Evolutionary conservation across 208 protist species (phyloP).

Genomic region (Naegleria fowleri): DNA sequence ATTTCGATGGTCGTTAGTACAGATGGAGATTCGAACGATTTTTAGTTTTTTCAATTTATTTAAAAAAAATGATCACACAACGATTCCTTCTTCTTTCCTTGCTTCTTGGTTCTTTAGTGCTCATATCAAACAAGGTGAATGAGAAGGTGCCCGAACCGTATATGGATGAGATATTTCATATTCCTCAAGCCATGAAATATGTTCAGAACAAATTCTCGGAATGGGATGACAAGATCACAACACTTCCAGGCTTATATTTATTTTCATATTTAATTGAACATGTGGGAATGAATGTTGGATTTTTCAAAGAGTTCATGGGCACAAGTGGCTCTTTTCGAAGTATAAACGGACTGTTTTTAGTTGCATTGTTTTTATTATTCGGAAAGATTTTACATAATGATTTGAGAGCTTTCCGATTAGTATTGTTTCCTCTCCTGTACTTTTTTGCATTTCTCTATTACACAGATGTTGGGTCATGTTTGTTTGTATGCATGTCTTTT

Average conservation of each 20-base stretch:
- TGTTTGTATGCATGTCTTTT: slow-evolving; percentile 28
- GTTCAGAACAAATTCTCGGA: slow-evolving; percentile 13
- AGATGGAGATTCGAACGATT: no score
- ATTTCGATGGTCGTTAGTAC: no score
- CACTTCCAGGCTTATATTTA: slow-evolving; percentile 42
- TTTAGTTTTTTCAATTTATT: no score
- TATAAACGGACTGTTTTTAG: slow-evolving; percentile 18
- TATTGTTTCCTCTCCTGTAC: slow-evolving; percentile 29
- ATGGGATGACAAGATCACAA: slow-evolving; percentile 45
- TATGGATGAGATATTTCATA: slow-evolving; percentile 44
- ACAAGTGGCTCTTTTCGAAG: slow-evolving; percentile 4
- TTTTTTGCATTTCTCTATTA: slow-evolving; percentile 41
- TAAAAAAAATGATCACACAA: no score
- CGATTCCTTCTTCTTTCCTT: no score
- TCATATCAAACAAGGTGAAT: background rate
- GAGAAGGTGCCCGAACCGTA: background rate
- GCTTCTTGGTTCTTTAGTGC: background rate
- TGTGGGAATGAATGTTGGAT: background rate
- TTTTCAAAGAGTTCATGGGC: background rate
- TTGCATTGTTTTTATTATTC: background rate
- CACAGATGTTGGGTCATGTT: slow-evolving; percentile 37
- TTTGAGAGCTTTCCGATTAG: background rate
- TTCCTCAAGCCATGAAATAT: slow-evolving; percentile 29
- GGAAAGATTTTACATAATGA: background rate
- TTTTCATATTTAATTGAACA: background rate